Evolutionary conservation across 345 rosid species (phyloP).

Genomic region (Eucalyptus tenuipes): DNA sequence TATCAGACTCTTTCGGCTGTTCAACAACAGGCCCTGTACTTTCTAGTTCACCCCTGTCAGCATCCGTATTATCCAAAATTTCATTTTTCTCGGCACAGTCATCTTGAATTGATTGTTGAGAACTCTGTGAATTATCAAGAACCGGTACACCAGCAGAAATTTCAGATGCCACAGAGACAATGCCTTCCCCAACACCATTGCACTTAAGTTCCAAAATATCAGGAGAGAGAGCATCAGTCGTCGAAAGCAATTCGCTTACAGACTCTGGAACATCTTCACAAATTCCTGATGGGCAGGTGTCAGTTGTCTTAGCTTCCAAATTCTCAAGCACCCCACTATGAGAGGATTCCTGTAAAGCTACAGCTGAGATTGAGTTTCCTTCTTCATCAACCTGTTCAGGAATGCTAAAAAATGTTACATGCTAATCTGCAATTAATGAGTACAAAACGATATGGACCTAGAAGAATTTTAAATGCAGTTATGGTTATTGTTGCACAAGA

Average conservation of each 20-base stretch:
- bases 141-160: conserved; percentile 1
- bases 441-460: not conserved
- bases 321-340: conserved; percentile 14
- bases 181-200: conserved; percentile 11
- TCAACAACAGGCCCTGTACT: not conserved
- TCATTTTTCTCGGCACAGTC: not conserved
- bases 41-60: not conserved
- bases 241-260: conserved; percentile 5
- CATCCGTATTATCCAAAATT: not conserved
- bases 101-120: conserved; percentile 9
- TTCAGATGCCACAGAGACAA: conserved; percentile 11
- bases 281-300: not conserved
- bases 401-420: not conserved
- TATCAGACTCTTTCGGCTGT: conserved; percentile 10
- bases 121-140: not conserved
- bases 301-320: conserved; percentile 9
- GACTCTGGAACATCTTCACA: conserved; percentile 8
- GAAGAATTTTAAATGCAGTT: not conserved
- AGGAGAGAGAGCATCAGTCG: conserved; percentile 2
- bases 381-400: conserved; percentile 19
- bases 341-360: conserved; percentile 7
- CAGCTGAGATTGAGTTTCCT: not conserved
- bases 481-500: not conserved
- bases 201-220: conserved; percentile 13
- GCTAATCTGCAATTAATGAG: not conserved